Evolutionary conservation across 78 protist species (phyloP).

Genomic region (Polysphondylium violaceum): DNA sequence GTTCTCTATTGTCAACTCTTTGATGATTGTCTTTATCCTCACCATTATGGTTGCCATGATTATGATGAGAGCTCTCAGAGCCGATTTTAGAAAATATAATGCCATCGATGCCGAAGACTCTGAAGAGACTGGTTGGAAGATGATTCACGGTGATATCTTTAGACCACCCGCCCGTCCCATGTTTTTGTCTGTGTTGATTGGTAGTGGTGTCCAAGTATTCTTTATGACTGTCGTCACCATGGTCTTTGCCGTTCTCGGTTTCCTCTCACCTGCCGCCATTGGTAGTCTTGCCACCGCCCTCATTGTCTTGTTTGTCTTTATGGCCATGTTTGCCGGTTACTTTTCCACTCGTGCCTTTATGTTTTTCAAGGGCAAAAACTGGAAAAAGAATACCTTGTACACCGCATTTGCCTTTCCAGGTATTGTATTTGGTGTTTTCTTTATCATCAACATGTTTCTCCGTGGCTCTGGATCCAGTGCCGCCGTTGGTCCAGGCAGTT

Average conservation of each 20-base stretch:
- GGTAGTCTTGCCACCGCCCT: conserved; percentile 93
- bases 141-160: conserved; percentile 98
- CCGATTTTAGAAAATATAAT: conserved; percentile 89
- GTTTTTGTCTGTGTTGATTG: conserved; percentile 90
- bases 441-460: conserved; percentile 89
- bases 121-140: conserved; percentile 99
- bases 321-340: conserved; percentile 95
- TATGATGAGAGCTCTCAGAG: conserved; percentile 92
- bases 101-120: conserved; percentile 76
- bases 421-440: conserved; percentile 81
- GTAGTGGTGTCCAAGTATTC: conserved; percentile 93
- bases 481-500: conserved; percentile 91
- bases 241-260: conserved; percentile 96
- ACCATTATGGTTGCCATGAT: conserved; percentile 97
- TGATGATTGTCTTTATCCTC: conserved; percentile 95
- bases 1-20: conserved; percentile 97
- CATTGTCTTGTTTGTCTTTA: conserved; percentile 93
- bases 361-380: conserved; percentile 86
- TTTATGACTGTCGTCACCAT: conserved; percentile 89
- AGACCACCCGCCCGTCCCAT: conserved; percentile 92
- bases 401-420: conserved; percentile 87
- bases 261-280: conserved; percentile 97
- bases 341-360: conserved; percentile 90
- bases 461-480: conserved; percentile 91
- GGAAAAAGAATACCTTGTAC: conserved; percentile 88